Percentiles rank a stretch among this genome's conserved stretches.
phyloP scores from a whole-genome alignment of 2,329 filamentous ascomycete species.

The Corynespora cassiicola region DNA sequence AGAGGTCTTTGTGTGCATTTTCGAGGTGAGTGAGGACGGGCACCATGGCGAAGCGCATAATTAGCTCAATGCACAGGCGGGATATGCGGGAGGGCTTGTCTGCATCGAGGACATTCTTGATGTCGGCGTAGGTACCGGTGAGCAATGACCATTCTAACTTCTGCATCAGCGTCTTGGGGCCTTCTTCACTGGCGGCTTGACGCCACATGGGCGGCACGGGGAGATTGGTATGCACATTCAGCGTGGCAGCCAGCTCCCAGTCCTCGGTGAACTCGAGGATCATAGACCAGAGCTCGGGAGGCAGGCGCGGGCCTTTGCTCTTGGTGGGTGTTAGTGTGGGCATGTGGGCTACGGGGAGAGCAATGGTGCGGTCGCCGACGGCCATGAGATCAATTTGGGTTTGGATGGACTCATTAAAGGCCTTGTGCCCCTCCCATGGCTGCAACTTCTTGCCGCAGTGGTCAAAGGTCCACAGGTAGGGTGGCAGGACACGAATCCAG shows the following conservation, averaged over 20 bases:
- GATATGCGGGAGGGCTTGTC: constrained; percentile 79
- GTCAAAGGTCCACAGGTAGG: constrained; percentile 83
- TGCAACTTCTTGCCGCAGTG: constrained; percentile 55
- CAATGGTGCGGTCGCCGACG: constrained; percentile 71
- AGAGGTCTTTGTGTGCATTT: constrained; percentile 72
- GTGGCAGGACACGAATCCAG: constrained; percentile 82
- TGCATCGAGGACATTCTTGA: constrained; percentile 75
- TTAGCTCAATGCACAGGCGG: constrained; percentile 81
- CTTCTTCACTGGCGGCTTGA: constrained; percentile 66
- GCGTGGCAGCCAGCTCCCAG: constrained; percentile 85
- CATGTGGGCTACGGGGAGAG: constrained; percentile 39
- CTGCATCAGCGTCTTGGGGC: constrained; percentile 74
- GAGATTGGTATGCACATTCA: constrained; percentile 81
- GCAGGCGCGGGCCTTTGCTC: constrained; percentile 59
- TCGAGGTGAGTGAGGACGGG: constrained; percentile 78
- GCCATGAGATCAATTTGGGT: constrained; percentile 79
- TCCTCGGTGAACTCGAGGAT: constrained; percentile 85
- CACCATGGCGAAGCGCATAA: constrained; percentile 88
- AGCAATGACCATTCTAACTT: constrained; percentile 87
- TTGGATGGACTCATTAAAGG: constrained; percentile 75
- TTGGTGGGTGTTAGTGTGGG: constrained; percentile 41
- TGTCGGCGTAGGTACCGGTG: constrained; percentile 70
- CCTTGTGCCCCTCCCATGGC: constrained; percentile 67
- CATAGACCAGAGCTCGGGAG: constrained; percentile 87
- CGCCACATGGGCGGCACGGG: constrained; percentile 77